These are phyloP conservation scores for Inga laurina DNA, from an alignment of 306 rosid species.

Conservation along the genomic window DNA sequence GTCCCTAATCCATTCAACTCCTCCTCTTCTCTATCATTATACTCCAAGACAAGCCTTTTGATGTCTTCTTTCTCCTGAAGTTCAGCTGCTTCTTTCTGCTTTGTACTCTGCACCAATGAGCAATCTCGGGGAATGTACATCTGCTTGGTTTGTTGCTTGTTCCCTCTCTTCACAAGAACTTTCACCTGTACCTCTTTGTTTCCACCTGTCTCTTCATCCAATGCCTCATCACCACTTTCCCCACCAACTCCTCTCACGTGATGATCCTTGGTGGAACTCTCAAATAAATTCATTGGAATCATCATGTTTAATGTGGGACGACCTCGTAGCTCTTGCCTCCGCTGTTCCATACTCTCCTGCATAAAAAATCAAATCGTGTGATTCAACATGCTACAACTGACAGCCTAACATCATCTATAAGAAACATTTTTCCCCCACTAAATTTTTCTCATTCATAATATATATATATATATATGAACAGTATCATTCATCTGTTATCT, in stretches of 20 bases:
- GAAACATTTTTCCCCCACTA: neutral
- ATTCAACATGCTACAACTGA: conserved; percentile 16
- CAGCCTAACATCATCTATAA: conserved; percentile 1
- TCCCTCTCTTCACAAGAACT: conserved; percentile 99
- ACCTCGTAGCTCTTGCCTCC: conserved; percentile 83
- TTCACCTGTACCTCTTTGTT: conserved; percentile 89
- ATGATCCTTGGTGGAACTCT: conserved; percentile 87
- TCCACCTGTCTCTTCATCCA: conserved; percentile 75
- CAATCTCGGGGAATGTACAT: conserved; percentile 92
- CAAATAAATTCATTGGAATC: conserved; percentile 93
- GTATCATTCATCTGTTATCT: neutral
- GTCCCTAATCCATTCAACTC: conserved; percentile 84
- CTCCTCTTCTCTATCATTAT: conserved; percentile 97
- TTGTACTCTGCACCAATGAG: conserved; percentile 92
- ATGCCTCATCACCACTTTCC: conserved; percentile 89
- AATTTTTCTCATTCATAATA: neutral
- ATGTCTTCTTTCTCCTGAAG: conserved; percentile 99
- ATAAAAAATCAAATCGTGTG: conserved; percentile 27
- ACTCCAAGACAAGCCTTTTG: conserved; percentile 91
- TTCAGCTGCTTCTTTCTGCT: conserved; percentile 98
- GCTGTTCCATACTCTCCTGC: conserved; percentile 99
- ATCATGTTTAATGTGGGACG: conserved; percentile 94
- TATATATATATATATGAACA: neutral
- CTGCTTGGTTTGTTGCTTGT: conserved; percentile 94
- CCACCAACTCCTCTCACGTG: conserved; percentile 83